These are phyloP conservation scores for Colletotrichum liriopes DNA, from an alignment of 2,329 filamentous ascomycete genomes.

Conservation along the genomic window DNA sequence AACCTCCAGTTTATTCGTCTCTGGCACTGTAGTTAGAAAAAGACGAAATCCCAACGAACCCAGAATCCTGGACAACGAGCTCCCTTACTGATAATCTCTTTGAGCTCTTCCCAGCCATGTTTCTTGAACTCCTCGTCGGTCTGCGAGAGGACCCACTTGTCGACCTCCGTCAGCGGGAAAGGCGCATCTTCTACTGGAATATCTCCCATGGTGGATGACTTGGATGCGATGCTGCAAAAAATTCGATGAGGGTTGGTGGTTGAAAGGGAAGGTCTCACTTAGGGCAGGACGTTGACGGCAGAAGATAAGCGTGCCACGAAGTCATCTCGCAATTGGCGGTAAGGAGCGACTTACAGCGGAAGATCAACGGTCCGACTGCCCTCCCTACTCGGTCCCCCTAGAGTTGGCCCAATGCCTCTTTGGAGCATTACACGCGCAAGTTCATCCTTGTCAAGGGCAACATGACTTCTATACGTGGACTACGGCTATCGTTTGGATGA, in stretches of 20 bases:
- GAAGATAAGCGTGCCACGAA: constrained; percentile 4
- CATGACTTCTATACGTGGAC: neutral
- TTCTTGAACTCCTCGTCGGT: constrained; percentile 80
- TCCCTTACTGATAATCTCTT: constrained; percentile 72
- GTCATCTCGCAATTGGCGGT: constrained; percentile 17
- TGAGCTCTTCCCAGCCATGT: constrained; percentile 82
- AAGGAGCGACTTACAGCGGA: constrained; percentile 34
- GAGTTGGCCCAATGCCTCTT: neutral
- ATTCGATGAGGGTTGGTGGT: neutral
- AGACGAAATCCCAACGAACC: neutral
- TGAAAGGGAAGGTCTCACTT: neutral
- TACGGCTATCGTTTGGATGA: neutral
- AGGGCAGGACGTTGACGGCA: neutral
- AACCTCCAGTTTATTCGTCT: constrained; percentile 75
- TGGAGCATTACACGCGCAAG: neutral
- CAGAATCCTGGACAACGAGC: constrained; percentile 11
- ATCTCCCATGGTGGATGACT: constrained; percentile 57
- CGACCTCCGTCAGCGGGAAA: constrained; percentile 73
- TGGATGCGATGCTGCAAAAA: neutral
- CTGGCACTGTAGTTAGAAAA: constrained; percentile 50
- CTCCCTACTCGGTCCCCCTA: neutral
- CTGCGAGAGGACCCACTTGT: constrained; percentile 71
- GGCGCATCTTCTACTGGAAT: constrained; percentile 59
- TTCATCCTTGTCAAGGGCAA: neutral
- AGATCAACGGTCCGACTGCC: constrained; percentile 39